Base-by-base conservation (phyloP, 306 rosid genomes). In the Acacia crassicarpa region DNA sequence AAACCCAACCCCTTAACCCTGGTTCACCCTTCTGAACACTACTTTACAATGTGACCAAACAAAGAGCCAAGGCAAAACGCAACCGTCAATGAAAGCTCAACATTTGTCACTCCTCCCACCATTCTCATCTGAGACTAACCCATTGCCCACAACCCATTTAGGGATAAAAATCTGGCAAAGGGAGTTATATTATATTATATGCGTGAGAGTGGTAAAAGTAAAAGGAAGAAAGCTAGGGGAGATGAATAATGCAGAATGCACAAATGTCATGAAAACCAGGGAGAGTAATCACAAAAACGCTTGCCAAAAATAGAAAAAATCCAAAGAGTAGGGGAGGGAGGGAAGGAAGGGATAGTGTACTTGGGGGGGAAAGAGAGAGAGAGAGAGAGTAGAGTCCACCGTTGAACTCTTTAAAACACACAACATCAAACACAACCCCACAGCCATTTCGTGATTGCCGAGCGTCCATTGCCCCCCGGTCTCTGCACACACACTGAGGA, bases 381-480 rank as follows among this genome's bases (percentile, higher is more conserved):
- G 9, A 33, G 30, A 75, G 48, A 67, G 74, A 46, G 51, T 17
- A 32, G 51, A 79, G 69, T 74, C 76, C 82, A 80, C 84, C 82
- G 81, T 82, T 76, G 81, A 71, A 80, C 75, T 87, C 58, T 38
- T 38, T 38, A 38, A 38, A 38, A 46, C 53, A 46, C 53, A 46
- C 53, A 46, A 9, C 53, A 3, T 40, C 86, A 77, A 84, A 84
- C 87, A 80, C 83, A 86, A 80, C 81, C 83, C 89, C 79, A 68
- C 86, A 71, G 77, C 94, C 92, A 90, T 90, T 89, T 92, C 94
- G 85, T 75, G 92, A 90, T 84, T 92, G 97, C 93, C 92, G 85
- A 91, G 95, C 92, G 90, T 90, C 92, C 77, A 77, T 70, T 63
- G 41, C 74, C 46, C 74, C 32, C 46, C 35, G 17, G 16, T 23